phyloP scores from a whole-genome alignment of 2,329 filamentous ascomycete genomes.

The Paracoccidioides lutzii region DNA sequence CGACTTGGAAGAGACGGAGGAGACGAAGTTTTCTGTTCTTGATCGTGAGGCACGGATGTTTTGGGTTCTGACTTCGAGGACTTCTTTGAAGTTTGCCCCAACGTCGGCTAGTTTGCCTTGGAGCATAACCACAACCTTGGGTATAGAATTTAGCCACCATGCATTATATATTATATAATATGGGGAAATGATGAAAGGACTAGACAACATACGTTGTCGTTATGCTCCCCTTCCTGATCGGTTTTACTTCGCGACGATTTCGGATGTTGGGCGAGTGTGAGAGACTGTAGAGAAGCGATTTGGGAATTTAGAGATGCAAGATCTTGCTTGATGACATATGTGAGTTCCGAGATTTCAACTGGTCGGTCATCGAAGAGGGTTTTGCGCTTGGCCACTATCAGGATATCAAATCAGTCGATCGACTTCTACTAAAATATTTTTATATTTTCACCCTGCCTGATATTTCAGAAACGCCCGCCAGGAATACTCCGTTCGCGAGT shows the following conservation, averaged over 20 bases:
- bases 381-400: constrained; percentile 75
- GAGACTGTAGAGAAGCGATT: constrained; percentile 66
- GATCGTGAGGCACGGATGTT: constrained; percentile 92
- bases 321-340: constrained; percentile 96
- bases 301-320: constrained; percentile 74
- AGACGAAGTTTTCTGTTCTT: constrained; percentile 92
- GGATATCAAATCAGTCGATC: background rate
- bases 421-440: background rate
- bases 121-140: constrained; percentile 62
- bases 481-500: background rate
- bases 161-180: constrained; percentile 12
- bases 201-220: constrained; percentile 59
- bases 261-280: constrained; percentile 66
- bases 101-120: constrained; percentile 89
- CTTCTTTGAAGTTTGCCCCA: constrained; percentile 91
- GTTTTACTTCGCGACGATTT: constrained; percentile 35
- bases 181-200: background rate
- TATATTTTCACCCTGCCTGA: background rate
- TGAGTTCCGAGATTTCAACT: constrained; percentile 92
- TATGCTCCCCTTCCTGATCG: constrained; percentile 86
- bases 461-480: background rate
- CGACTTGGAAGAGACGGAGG: constrained; percentile 67
- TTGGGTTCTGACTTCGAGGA: constrained; percentile 88
- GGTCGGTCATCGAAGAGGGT: constrained; percentile 95
- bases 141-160: constrained; percentile 10